Evolutionary conservation across 805 yeast species (phyloP).

Genomic region (Yamadazyma endophytica): DNA sequence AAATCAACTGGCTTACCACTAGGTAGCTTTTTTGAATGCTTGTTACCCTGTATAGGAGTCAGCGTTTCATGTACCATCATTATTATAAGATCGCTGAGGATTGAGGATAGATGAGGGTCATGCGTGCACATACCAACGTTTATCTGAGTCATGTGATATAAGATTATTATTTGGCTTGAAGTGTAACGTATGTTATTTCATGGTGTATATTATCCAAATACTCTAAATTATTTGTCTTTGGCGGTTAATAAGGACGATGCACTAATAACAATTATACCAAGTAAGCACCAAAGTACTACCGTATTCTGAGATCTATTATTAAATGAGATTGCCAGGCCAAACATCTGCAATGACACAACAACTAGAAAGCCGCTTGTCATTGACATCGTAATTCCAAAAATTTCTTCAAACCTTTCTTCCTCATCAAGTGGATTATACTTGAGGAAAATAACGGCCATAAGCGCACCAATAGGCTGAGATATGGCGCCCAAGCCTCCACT

Average conservation of each 20-base stretch:
- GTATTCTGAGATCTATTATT: constrained; percentile 60
- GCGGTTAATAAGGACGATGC: constrained; percentile 2
- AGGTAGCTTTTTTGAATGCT: constrained; percentile 20
- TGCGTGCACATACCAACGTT: too few species aligned
- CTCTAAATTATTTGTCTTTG: too few species aligned
- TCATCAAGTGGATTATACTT: constrained; percentile 28
- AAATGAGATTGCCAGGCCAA: constrained; percentile 74
- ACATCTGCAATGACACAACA: constrained; percentile 82
- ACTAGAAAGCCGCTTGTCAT: constrained; percentile 80
- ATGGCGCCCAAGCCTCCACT: constrained; percentile 73
- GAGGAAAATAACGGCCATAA: constrained; percentile 55
- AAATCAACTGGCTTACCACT: constrained; percentile 28
- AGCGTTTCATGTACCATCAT: constrained; percentile 37
- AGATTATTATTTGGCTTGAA: too few species aligned
- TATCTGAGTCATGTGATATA: too few species aligned
- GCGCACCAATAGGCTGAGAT: constrained; percentile 88
- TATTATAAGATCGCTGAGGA: too few species aligned
- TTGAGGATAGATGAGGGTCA: too few species aligned
- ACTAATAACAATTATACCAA: constrained; percentile 58
- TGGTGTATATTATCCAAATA: too few species aligned
- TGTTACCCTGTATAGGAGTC: constrained; percentile 7
- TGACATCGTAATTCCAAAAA: constrained; percentile 64
- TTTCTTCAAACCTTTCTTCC: constrained; percentile 10
- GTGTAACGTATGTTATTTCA: too few species aligned
- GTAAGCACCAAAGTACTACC: constrained; percentile 55